Conservation (phyloP, 1,284 basidiomycete genomes). For the Leccinum angustisporum region DNA sequence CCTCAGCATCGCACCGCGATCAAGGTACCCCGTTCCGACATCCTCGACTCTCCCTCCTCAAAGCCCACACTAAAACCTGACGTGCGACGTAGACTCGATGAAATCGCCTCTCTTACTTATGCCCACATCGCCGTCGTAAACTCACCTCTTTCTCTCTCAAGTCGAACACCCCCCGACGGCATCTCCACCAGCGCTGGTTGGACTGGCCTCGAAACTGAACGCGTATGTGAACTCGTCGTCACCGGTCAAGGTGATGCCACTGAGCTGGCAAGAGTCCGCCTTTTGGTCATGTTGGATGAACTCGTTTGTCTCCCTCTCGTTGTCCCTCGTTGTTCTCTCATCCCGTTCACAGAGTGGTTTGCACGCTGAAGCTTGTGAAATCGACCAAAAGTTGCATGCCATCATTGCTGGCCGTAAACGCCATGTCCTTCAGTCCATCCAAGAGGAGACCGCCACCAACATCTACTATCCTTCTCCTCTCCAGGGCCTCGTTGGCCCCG, state of each 20-base stretch:
- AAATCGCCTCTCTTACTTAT: conserved; percentile 85
- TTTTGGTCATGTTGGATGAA: conserved; percentile 94
- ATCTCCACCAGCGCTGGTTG: conserved; percentile 73
- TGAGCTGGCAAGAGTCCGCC: conserved; percentile 85
- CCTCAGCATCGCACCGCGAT: conserved; percentile 78
- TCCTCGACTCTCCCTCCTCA: conserved; percentile 82
- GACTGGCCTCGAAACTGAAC: conserved; percentile 90
- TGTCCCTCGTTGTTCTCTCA: not conserved
- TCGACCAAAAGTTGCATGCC: conserved; percentile 93
- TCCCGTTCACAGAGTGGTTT: conserved; percentile 67
- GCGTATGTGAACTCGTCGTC: conserved; percentile 89
- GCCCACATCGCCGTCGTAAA: conserved; percentile 91
- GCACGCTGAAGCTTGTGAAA: conserved; percentile 88
- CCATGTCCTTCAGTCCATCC: conserved; percentile 84
- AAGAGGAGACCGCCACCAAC: conserved; percentile 97
- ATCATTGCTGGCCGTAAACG: conserved; percentile 93
- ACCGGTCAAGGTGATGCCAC: conserved; percentile 88
- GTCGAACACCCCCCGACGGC: conserved; percentile 69
- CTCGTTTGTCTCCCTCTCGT: conserved; percentile 55
- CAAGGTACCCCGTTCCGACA: conserved; percentile 89
- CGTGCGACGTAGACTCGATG: conserved; percentile 85
- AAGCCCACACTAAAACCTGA: conserved; percentile 86
- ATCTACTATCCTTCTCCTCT: conserved; percentile 93
- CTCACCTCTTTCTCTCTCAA: conserved; percentile 68
- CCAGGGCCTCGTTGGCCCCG: conserved; percentile 79